Evolutionary conservation across 805 yeast genomes (phyloP), one percentile per base, ranked within the genome.

Genomic region (Kregervanrija delftensis): DNA sequence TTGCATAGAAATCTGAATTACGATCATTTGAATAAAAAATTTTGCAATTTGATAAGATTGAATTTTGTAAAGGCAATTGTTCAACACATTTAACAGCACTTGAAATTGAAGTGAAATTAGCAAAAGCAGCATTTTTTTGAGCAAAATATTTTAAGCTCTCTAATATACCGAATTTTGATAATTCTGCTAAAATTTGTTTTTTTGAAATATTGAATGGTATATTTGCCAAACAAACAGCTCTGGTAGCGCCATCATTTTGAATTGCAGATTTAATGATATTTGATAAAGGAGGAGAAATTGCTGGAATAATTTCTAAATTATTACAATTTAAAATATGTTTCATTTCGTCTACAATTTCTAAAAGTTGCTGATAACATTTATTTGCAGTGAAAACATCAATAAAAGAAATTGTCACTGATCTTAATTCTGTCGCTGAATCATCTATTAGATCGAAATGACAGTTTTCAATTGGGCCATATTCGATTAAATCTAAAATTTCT

Each of bases 401-500:
- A 44, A 63, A 64, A 9, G 65, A 54, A 0, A 63, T 11, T 3
- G 38, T 37, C 1, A 48, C 40, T 8, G 48, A 45, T 16, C 41
- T 35, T 14, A 33, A 11, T 4, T 32, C 9, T 9, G 34, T 35
- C n/a, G 22, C 11, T 15, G 31, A 11, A 12, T 13, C 12, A 15
- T 34, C 39, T 8, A 30, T 33, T 1, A 33, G 9, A 13, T 58
- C 63, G 46, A 76, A 57, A 44, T 72, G 69, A 48, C 79, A 69
- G 52, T 75, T 76, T 58, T 83, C 89, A 33, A 83, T 69, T 1
- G 86, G 84, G 3, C 85, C 86, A 56, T 58, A 69, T 37, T 74
- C 75, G 9, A 81, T 67, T 31, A 65, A 60, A 39, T 76, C 70
- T 37, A 78, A 58, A 10, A 60, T 41, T 4, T 57, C 55, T 12